These are phyloP conservation scores for Verticillium dahliae DNA, from an alignment of 2,329 filamentous ascomycete species.

Conservation along the genomic window DNA sequence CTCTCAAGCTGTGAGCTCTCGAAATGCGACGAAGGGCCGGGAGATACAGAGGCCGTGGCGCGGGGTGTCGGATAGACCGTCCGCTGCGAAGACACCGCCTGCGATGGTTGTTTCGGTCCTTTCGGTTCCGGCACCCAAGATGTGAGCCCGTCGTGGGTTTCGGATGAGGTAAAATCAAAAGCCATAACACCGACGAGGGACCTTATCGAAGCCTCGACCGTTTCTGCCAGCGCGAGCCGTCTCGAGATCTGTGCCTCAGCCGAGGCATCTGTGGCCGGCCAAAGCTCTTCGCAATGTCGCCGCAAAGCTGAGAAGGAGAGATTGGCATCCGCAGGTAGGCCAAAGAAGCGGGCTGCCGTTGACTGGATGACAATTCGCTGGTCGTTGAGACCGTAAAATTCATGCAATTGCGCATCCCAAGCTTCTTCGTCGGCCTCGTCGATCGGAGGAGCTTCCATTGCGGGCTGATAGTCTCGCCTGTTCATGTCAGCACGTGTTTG, in stretches of 20 bases:
- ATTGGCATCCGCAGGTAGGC: not conserved
- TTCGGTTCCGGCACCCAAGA: conserved; percentile 2
- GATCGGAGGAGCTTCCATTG: conserved; percentile 10
- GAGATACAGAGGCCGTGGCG: not conserved
- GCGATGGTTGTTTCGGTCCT: not conserved
- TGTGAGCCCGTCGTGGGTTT: not conserved
- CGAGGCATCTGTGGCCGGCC: conserved; percentile 1
- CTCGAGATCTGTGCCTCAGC: conserved; percentile 5
- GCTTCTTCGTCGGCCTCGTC: conserved; percentile 1
- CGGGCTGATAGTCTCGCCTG: conserved; percentile 10
- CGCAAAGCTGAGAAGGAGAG: not conserved
- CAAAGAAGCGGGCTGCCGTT: not conserved
- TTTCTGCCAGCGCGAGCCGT: conserved; percentile 8
- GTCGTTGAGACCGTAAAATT: conserved; percentile 3
- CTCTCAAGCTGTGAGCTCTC: not conserved
- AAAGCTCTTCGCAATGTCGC: conserved; percentile 3
- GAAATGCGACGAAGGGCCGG: conserved; percentile 1
- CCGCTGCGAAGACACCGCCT: not conserved
- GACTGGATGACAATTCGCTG: conserved; percentile 7
- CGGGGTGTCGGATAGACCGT: conserved; percentile 6
- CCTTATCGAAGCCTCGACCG: conserved; percentile 8
- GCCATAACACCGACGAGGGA: conserved; percentile 8
- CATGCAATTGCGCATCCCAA: conserved; percentile 9
- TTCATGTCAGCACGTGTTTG: not conserved
- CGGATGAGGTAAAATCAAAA: conserved; percentile 5